Evolutionary conservation across 306 rosid species (phyloP), one percentile per base, ranked within the genome.

Genomic region (Vigna mungo): DNA sequence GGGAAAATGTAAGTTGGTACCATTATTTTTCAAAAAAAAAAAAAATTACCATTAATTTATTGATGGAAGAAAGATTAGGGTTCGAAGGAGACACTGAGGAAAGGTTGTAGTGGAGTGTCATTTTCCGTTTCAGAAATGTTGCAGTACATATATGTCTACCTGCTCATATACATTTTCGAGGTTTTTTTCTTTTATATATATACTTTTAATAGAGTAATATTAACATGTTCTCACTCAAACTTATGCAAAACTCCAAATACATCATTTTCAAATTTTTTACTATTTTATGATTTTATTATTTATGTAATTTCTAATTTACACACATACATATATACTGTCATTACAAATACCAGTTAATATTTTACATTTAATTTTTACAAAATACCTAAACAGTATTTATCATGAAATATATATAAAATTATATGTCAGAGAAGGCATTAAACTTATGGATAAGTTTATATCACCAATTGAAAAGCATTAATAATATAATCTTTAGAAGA

Each of bases 101-200:
- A 80, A 82, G 62, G 56, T 75, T 55, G 90, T 90, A 89, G 93
- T 89, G 96, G 87, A 86, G 84, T 85, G 96, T 91, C 96, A 77
- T 87, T 91, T 87, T 91, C 92, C 17, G 76, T 52, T 85, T 74
- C 90, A 81, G 89, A 82, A 74, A 11, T 89, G 82, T 89, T 85
- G 58, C 81, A 82, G 82, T 70, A 72, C 81, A 76, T 41, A 69
- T 39, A 82, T 84, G 80, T 64, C 79, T 60, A 79, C 80, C 77
- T 82, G 78, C 63, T 85, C 87, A 82, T 85, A 74, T 34, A 30
- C 80, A 77, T 82, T 81, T 87, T 87, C 81, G 83, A 86, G 86
- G 84, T 81, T 72, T 83, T 74, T 37, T 37, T 37, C 9, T 37
- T 37, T 0, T 37, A 6, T 37, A 6, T 37, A 37, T 37, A 2